phyloP scores from a whole-genome alignment of 345 rosid genomes.

The Mallotus nudiflorus region DNA sequence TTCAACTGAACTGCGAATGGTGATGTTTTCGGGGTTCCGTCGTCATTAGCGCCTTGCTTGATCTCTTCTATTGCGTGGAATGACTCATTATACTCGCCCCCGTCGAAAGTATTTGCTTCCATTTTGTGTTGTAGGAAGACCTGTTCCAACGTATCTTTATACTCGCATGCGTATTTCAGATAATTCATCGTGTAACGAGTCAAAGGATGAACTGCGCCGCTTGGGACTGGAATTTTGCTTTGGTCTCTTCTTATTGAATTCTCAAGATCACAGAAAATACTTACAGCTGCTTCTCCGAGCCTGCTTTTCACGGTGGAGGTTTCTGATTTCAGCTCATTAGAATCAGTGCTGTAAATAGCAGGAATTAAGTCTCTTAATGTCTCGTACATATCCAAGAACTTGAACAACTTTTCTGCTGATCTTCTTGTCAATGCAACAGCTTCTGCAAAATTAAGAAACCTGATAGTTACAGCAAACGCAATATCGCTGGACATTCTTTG shows the following conservation, averaged over 20 bases:
- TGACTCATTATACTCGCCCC: no score
- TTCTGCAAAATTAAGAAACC: constrained; percentile 26
- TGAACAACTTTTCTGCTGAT: constrained; percentile 31
- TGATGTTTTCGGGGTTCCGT: constrained; percentile 32
- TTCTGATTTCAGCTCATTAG: constrained; percentile 12
- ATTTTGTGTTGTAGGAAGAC: constrained; percentile 15
- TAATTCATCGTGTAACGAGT: constrained; percentile 36
- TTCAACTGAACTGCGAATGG: constrained; percentile 55
- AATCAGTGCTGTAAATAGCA: background rate
- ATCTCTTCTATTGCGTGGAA: background rate
- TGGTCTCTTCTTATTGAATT: constrained; percentile 25
- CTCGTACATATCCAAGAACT: constrained; percentile 29
- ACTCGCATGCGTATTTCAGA: constrained; percentile 27
- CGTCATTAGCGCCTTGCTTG: constrained; percentile 14
- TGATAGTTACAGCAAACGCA: constrained; percentile 1
- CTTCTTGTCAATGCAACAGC: constrained; percentile 18
- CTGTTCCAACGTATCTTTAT: constrained; percentile 21
- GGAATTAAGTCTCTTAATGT: constrained; percentile 17
- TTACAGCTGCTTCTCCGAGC: constrained; percentile 24
- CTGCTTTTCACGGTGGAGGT: constrained; percentile 3
- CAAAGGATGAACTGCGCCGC: constrained; percentile 30
- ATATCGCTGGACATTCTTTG: constrained; percentile 8
- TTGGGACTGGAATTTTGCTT: constrained; percentile 23
- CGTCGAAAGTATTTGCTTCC: background rate
- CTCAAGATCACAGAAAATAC: constrained; percentile 24